Base-by-base conservation (phyloP, 2,329 filamentous ascomycete species). In the Xylaria sp. region DNA sequence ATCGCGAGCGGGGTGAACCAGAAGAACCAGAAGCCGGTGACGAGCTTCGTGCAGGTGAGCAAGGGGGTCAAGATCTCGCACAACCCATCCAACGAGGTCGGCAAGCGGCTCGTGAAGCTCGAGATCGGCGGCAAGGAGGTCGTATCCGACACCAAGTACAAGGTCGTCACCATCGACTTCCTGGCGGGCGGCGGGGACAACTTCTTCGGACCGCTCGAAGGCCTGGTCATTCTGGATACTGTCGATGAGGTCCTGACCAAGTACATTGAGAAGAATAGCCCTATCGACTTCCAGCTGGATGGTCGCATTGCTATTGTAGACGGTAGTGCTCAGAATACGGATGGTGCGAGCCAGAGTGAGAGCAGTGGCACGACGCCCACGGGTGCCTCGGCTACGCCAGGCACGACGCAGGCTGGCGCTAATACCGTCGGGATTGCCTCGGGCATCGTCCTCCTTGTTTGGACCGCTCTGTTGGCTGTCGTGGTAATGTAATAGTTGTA, bases 131-230 rank as follows among this genome's bases (percentile, higher is more conserved):
- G 77, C 13, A 68, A 80, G 65, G 73, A 77, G 0, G 74, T 89
- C 1, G 80, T 84, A 33, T 73, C 78, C 10, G 73, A 72, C 10
- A 73, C 72, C 15, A 75, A 80, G 27, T 90, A 90, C 72, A 81
- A 78, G 10, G 73, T 90, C 19, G 83, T 87, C 15, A 89, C 87
- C 0, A 76, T 88, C 1, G 87, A 89, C 67, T 90, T 89, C 66
- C 66, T 90, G 0, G 85, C 86, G 1, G 80, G 80, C 2, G 86
- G 85, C 2, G 87, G 87, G 13, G 87, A 90, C 67, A 88, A 87
- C 69, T 84, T 89, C 70, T 80, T 87, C 10, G 60, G 56, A 17
- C 64, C 72, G 1, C 27, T 71, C 1, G 69, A 73, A 5, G 66
- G 72, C 71, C 75, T 80, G 17, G 73, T 79, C 6, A 72, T 75